Evolutionary conservation across 257 asterid species (phyloP).

Genomic region (Anisodus tanguticus): DNA sequence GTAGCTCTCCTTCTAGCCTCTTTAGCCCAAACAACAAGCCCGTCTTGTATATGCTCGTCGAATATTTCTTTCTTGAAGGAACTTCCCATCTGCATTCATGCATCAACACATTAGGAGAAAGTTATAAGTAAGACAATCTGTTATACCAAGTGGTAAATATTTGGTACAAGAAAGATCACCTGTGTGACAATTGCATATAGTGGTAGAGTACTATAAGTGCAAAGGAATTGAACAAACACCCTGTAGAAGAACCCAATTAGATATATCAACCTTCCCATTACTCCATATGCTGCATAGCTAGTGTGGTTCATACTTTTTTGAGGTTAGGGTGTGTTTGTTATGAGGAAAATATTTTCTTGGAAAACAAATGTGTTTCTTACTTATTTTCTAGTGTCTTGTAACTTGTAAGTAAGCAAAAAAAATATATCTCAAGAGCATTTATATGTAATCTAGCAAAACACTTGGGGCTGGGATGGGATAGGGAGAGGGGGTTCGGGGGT

Average conservation of each 20-base stretch:
- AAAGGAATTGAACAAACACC: constrained; percentile 66
- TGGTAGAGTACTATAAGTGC: constrained; percentile 88
- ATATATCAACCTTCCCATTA: neutral
- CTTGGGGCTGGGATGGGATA: no score
- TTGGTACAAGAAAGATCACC: constrained; percentile 40
- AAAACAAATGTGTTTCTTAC: no score
- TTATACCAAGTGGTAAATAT: neutral
- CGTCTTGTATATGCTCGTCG: constrained; percentile 57
- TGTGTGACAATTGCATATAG: constrained; percentile 77
- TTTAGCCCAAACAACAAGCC: constrained; percentile 64
- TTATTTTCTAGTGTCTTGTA: no score
- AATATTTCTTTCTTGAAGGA: constrained; percentile 66
- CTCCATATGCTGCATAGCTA: neutral
- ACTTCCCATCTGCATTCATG: constrained; percentile 67
- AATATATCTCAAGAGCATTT: no score
- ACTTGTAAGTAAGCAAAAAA: no score
- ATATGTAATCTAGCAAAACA: no score
- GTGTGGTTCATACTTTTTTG: neutral
- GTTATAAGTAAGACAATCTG: neutral
- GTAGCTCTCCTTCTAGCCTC: constrained; percentile 50
- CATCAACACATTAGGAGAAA: neutral
- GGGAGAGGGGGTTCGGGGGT: no score
- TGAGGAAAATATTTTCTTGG: no score
- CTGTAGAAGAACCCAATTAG: constrained; percentile 38
- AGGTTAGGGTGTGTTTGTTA: neutral